phyloP scores from a whole-genome alignment of 225 moss, liverwort and hornwort species.

The Physcomitrium patens region DNA sequence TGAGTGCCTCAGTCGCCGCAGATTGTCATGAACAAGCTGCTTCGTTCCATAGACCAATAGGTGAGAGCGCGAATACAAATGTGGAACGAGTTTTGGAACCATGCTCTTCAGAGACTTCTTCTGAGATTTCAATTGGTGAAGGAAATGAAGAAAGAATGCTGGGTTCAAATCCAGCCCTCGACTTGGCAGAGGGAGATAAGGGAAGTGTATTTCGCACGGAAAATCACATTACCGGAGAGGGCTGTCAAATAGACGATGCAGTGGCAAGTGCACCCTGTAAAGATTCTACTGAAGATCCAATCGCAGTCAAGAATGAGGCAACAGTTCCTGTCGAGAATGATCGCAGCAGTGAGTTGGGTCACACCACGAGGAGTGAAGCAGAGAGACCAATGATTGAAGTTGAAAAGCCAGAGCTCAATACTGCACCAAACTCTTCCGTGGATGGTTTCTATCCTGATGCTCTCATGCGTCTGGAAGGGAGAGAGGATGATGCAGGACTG shows the following conservation, averaged over 20 bases:
- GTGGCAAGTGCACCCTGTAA: background rate
- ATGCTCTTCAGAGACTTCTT: background rate
- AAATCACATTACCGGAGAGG: background rate
- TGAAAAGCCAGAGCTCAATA: background rate
- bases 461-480: background rate
- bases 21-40: background rate
- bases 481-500: background rate
- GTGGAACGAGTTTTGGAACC: background rate
- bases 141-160: background rate
- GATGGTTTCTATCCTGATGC: background rate
- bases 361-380: background rate
- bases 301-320: too few relatives aligned
- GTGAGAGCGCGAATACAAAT: background rate
- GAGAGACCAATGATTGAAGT: background rate
- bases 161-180: background rate
- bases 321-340: too few relatives aligned
- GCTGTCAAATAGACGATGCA: background rate
- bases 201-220: background rate
- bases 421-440: too few relatives aligned
- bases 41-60: background rate
- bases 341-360: background rate
- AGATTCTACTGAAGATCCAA: background rate
- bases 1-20: background rate
- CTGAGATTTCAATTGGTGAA: constrained; percentile 12
- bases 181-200: constrained; percentile 8